Evolutionary conservation across 345 rosid species (phyloP), one percentile per base, ranked within the genome.

Genomic region (Kernera saxatilis): DNA sequence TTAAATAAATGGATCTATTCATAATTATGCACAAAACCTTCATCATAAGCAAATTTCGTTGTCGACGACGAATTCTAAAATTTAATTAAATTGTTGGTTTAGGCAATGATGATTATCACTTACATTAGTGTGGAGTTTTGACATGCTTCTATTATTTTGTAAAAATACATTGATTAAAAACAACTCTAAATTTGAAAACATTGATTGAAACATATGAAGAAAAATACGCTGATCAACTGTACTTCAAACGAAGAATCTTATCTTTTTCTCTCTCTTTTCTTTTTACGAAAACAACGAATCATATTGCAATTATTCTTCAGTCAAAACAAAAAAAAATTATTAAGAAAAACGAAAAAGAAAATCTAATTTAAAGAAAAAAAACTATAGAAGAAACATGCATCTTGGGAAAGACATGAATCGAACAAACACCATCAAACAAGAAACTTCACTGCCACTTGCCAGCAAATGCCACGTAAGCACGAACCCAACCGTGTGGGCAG

Each of bases 401-500:
- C 79, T 75, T 52, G 22, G 48, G 29, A 48, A 76, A 70, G 26
- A 64, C 71, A 70, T 76, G 79, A 76, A 70, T 54, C 4, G 44
- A 75, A 69, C 75, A 70, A 18, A 53, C 74, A 60, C 33, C 46
- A 69, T 45, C 70, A 75, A 75, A 69, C 79, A 76, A 76, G 69
- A 76, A 37, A 62, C 71, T 55, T 76, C 70, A 61, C 41, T 61
- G 64, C 64, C 10, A 68, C 35, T 68, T 68, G 79, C 75, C 79
- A 76, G 54, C 75, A 70, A 63, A 75, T 39, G 55, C 61, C 79
- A 76, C 49, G 61, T 33, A 70, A 32, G 71, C 23, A 76, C 25
- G 27, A 55, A 76, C 71, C 71, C 79, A 76, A 63, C 75, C 75
- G 79, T 76, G 79, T 76, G 79, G 75, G 70, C 79, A 76, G 61